phyloP scores from a whole-genome alignment of 768 basidiomycete genomes.

The Antrodiella citrinella region DNA sequence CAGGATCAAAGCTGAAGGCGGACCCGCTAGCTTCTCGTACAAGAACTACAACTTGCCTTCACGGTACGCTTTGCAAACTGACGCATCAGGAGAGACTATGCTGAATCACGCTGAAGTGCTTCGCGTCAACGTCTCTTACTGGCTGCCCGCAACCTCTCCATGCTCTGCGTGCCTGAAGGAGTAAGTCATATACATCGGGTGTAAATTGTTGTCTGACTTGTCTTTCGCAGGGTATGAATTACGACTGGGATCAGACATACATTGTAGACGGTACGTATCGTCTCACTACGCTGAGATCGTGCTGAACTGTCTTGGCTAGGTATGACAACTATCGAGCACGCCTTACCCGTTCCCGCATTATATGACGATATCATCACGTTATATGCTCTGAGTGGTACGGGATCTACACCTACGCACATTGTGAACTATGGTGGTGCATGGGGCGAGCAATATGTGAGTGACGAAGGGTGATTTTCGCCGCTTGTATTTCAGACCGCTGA shows the following conservation, averaged over 20 bases:
- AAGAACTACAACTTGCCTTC: constrained; percentile 73
- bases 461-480: neutral
- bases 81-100: neutral
- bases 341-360: constrained; percentile 54
- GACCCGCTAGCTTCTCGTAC: constrained; percentile 62
- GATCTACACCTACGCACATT: constrained; percentile 64
- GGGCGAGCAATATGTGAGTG: constrained; percentile 48
- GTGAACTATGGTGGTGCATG: constrained; percentile 70
- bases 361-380: constrained; percentile 62
- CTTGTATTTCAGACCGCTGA: neutral
- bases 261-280: constrained; percentile 56
- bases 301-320: constrained; percentile 29
- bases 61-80: constrained; percentile 30
- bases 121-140: constrained; percentile 59
- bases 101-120: constrained; percentile 30
- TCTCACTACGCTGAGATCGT: neutral
- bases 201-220: neutral
- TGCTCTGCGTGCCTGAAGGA: constrained; percentile 71
- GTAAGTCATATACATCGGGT: no score
- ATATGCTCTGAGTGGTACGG: constrained; percentile 61
- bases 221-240: constrained; percentile 55
- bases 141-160: constrained; percentile 51
- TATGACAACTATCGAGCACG: constrained; percentile 72
- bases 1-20: constrained; percentile 67
- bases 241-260: constrained; percentile 73